phyloP scores from a whole-genome alignment of 352 stramenopile genomes.

The Albugo candida region DNA sequence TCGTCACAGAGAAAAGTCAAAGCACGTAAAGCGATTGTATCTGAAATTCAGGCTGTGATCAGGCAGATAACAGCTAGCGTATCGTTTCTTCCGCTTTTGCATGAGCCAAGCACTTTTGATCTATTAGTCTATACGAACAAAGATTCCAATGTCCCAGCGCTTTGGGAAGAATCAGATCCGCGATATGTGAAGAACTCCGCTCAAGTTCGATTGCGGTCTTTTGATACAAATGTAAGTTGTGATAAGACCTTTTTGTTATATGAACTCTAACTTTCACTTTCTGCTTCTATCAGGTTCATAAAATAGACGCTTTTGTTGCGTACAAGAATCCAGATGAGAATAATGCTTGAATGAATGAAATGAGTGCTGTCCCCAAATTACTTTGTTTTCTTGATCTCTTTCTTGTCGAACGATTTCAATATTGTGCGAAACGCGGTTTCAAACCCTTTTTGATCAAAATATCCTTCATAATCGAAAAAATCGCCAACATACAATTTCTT shows the following conservation, averaged over 20 bases:
- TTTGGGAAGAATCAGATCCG: conserved; percentile 97
- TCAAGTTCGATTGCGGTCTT: conserved; percentile 95
- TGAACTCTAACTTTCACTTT: conserved; percentile 1
- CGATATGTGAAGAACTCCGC: conserved; percentile 94
- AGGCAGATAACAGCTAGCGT: conserved; percentile 97
- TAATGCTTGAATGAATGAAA: conserved; percentile 9
- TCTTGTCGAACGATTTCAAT: conserved; percentile 16
- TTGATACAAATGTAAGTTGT: conserved; percentile 86
- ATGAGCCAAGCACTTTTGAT: conserved; percentile 97
- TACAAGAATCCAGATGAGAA: conserved; percentile 87
- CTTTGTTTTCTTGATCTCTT: conserved; percentile 53
- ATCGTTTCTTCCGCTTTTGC: conserved; percentile 96
- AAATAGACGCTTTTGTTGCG: conserved; percentile 95
- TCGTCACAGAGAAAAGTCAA: conserved; percentile 17
- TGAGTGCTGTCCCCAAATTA: conserved; percentile 15
- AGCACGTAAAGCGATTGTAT: conserved; percentile 88
- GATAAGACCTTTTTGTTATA: conserved; percentile 5
- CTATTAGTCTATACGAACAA: conserved; percentile 97
- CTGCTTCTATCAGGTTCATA: conserved; percentile 74
- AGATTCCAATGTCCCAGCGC: conserved; percentile 83
- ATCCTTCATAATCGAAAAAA: conserved; percentile 74
- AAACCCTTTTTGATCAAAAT: conserved; percentile 17
- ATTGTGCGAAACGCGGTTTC: no score
- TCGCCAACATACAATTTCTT: conserved; percentile 61
- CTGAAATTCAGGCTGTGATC: conserved; percentile 99